A percentile compares a stretch with the other conserved stretches of the same genome.
Evolutionary conservation across 768 basidiomycete genomes (phyloP).

Genomic region (Pulveroboletus sp.): DNA sequence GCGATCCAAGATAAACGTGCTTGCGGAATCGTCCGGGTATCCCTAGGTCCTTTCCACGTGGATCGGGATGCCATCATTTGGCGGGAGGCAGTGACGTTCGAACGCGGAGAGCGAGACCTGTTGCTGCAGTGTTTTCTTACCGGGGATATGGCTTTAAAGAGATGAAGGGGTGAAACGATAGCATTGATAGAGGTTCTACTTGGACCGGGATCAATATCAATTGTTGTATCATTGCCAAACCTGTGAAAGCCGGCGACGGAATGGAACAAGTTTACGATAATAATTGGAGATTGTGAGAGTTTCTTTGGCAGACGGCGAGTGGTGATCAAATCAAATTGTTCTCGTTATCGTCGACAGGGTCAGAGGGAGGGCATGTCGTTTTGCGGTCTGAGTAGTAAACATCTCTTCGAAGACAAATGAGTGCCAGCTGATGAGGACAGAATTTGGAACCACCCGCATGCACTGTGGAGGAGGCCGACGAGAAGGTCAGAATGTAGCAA

Average conservation of each 20-base stretch:
- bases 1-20: background rate
- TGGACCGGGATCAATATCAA: conserved; percentile 9
- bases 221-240: conserved; percentile 5
- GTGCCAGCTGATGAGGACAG: background rate
- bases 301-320: conserved; percentile 1
- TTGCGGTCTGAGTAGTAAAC: background rate
- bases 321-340: conserved; percentile 10
- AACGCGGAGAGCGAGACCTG: background rate
- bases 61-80: background rate
- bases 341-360: conserved; percentile 1
- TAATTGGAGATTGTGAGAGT: conserved; percentile 15
- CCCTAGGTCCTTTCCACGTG: conserved; percentile 9
- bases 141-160: conserved; percentile 15
- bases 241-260: conserved; percentile 14
- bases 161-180: background rate
- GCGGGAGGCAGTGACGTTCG: background rate
- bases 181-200: background rate
- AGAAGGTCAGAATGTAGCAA: conserved; percentile 3
- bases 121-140: background rate
- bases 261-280: conserved; percentile 20
- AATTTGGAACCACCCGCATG: conserved; percentile 10
- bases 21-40: background rate
- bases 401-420: background rate
- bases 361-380: background rate
- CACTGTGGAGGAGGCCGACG: background rate